Evolutionary conservation across 2,329 filamentous ascomycete species (phyloP), one percentile per base, ranked within the genome.

Genomic region (Penicillium occitanis): DNA sequence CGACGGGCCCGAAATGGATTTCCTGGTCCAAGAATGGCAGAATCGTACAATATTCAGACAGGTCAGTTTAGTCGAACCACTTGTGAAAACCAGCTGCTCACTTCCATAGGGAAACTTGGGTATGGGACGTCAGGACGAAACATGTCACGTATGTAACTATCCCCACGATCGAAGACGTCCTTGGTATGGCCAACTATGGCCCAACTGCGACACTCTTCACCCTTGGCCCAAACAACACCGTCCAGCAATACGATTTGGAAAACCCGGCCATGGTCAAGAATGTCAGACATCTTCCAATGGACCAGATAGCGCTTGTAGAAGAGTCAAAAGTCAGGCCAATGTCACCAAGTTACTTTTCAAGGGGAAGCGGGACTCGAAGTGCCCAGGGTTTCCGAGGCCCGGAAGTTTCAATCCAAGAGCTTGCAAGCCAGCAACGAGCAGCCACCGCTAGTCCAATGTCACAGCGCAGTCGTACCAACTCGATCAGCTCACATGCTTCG

Each of bases 51-150:
- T 93, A 89, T 78, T 91, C 91, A 5, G 92, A 97, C 79, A 88
- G 90, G 93, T 97, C 84, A 82, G 91, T 87, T 64, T 42, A 61
- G 48, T 37, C 62, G 42, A 8, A 8, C 25, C 11, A 10, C 59
- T 61, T 33, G 1, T 17, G 4, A 37, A 22, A 37, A 19, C 55
- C 61, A 48, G 61, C 28, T 59, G 44, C 33, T 35, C 33, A 40
- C 13, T 28, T 14, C 11, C 63, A 5, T 69, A 93, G 93, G 64
- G 91, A 97, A 84, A 97, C 93, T 44, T 89, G 91, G 72, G 90
- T 93, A 66, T 99, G 95, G 94, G 95, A 99, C 83, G 95, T 99
- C 53, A 87, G 93, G 69, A 99, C 95, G n/a, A 98, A 98, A 77
- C 90, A 96, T 74, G 93, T 99, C 71, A 93, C 92, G 2, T 96